Percentiles rank a stretch among this genome's conserved stretches.
These are phyloP conservation scores for Colletotrichum endophyticum DNA, from an alignment of 2,329 filamentous ascomycete genomes.

Conservation along the genomic window DNA sequence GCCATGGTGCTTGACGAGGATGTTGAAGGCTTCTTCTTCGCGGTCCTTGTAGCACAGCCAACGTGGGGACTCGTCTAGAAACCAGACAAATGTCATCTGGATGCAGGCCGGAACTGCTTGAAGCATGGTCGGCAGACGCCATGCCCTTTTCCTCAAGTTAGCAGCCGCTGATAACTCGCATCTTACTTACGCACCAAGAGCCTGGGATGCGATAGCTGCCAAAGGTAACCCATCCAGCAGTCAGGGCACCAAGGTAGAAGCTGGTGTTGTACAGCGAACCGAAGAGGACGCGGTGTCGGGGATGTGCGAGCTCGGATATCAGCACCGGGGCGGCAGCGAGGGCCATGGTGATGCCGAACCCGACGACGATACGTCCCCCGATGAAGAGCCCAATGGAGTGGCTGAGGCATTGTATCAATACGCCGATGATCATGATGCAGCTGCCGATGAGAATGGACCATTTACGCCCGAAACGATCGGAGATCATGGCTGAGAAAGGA, in stretches of 20 bases:
- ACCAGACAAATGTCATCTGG: neutral
- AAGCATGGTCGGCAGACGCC: neutral
- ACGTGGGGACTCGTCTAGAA: conserved; percentile 33
- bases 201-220: conserved; percentile 27
- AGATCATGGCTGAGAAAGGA: conserved; percentile 37
- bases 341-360: conserved; percentile 33
- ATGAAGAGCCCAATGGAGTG: conserved; percentile 33
- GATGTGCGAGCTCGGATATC: conserved; percentile 32
- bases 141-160: neutral
- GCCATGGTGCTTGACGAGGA: conserved; percentile 49
- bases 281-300: conserved; percentile 1
- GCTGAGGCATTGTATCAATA: conserved; percentile 34
- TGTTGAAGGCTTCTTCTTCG: conserved; percentile 30
- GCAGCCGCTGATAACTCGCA: too few relatives aligned
- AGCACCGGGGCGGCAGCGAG: conserved; percentile 34
- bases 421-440: conserved; percentile 32
- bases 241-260: conserved; percentile 37
- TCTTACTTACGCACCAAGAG: too few relatives aligned
- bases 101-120: neutral
- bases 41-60: conserved; percentile 34
- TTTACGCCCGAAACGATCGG: conserved; percentile 45
- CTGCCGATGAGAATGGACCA: conserved; percentile 38
- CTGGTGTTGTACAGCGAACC: conserved; percentile 37
- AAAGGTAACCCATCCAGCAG: conserved; percentile 41
- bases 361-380: conserved; percentile 32